phyloP scores from a whole-genome alignment of 2,329 filamentous ascomycete genomes.

The Aureobasidium leucospermi region DNA sequence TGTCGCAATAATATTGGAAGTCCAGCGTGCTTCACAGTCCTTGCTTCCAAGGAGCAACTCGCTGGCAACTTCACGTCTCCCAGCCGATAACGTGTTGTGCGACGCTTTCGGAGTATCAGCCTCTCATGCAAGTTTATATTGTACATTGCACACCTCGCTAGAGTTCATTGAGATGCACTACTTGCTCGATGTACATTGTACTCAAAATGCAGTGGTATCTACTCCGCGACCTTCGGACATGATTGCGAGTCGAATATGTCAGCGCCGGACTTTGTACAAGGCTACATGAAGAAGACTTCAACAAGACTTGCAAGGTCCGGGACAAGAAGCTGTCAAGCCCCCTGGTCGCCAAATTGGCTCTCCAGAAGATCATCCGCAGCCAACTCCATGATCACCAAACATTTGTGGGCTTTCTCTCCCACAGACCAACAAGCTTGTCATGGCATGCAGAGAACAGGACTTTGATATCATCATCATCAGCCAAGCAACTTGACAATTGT shows the following conservation, averaged over 20 bases:
- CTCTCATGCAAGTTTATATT: not conserved
- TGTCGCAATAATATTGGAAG: not conserved
- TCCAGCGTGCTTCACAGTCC: not conserved
- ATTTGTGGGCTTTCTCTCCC: slow-evolving; percentile 1
- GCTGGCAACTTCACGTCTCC: not conserved
- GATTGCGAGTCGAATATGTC: not conserved
- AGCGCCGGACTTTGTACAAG: slow-evolving; percentile 4
- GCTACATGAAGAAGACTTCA: not conserved
- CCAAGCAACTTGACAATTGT: not conserved
- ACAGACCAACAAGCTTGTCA: not conserved
- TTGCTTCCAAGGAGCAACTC: not conserved
- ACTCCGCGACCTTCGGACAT: not conserved
- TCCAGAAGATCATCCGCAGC: slow-evolving; percentile 8
- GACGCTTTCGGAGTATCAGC: not conserved
- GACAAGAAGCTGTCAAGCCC: not conserved
- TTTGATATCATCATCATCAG: not conserved
- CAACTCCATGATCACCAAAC: not conserved
- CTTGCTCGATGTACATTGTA: not conserved
- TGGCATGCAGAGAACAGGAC: not conserved
- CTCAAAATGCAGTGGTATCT: not conserved
- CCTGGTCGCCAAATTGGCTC: not conserved
- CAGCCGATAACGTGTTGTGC: not conserved
- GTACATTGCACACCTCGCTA: not conserved
- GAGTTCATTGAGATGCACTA: not conserved
- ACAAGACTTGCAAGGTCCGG: not conserved